Base-by-base conservation (phyloP, 805 yeast species). In the Candida peoriensis region DNA sequence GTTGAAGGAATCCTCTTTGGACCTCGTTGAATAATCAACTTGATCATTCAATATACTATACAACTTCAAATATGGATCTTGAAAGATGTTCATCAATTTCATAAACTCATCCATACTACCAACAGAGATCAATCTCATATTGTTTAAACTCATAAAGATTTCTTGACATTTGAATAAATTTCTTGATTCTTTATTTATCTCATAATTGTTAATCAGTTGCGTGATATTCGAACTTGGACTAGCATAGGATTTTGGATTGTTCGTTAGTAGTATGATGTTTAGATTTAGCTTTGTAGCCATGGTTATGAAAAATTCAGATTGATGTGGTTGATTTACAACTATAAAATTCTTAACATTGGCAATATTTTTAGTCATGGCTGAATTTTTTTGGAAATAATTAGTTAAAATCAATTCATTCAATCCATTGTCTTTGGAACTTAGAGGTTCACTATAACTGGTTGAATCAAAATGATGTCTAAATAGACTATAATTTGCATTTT, bases 241-340 rank as follows among this genome's bases (percentile, higher is more conserved):
- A 1, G 34, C 20, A 24, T 43, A 50, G 12, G 38, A 30, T 11
- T 30, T 21, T n/a, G 28, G 23, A 15, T 32, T 20, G 4, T 37
- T 45, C 2, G 55, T 50, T 2, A 50, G 30, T 4, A 50, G 20
- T n/a, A 50, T 46, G 12, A 47, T 30, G 2, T 43, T 36, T 7
- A 43, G 24, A 4, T 47, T 51, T 11, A 47, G 22, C 20, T 34
- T 43, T 5, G 41, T 36, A 1, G 47, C 45, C 32, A 50, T 14
- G 3, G 41, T 39, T 10, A 44, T 38, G 40, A 38, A 48, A 24
- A 47, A 41, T 23, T 50, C 54, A 12, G 49, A 45, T 19, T 36
- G 42, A 6, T 31, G 15, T 4, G 54, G 53, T 4, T 46, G 40
- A 15, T 48, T 39, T n/a, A 48, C 40, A 15, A 50, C 42, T 4